Percentiles rank a stretch among this genome's conserved stretches.
Evolutionary conservation across 257 asterid species (phyloP).

Genomic region (Nicotiana obtusifolia): DNA sequence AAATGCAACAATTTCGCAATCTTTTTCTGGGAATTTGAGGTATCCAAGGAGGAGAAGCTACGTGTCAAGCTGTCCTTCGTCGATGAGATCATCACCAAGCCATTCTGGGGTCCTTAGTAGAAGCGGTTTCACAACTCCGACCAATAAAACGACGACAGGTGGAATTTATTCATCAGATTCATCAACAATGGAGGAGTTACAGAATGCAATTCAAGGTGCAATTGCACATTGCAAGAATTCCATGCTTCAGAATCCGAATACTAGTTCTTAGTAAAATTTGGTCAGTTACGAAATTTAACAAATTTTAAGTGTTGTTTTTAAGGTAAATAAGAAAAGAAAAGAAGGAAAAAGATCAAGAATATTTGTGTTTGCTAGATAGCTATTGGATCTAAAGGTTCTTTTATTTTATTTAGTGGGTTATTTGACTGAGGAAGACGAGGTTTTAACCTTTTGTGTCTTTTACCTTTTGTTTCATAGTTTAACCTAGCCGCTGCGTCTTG

Average conservation of each 20-base stretch:
- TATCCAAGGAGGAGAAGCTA: conserved; percentile 49
- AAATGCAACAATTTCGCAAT: conserved; percentile 26
- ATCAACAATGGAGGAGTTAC: conserved; percentile 87
- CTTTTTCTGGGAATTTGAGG: conserved; percentile 68
- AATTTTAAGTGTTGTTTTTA: neutral
- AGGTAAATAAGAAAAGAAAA: neutral
- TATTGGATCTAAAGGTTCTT: conserved; percentile 14
- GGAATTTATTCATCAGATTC: conserved; percentile 24
- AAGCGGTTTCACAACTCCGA: conserved; percentile 25
- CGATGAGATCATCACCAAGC: conserved; percentile 76
- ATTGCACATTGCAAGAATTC: conserved; percentile 89
- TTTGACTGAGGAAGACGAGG: conserved; percentile 17
- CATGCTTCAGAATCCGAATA: conserved; percentile 30
- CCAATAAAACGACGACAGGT: conserved; percentile 18
- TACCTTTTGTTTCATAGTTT: neutral
- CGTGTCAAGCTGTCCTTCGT: conserved; percentile 78
- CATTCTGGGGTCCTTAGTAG: conserved; percentile 45
- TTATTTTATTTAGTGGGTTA: neutral
- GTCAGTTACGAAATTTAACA: conserved; percentile 35
- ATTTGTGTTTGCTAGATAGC: conserved; percentile 8
- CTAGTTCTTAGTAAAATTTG: conserved; percentile 11
- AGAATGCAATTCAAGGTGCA: conserved; percentile 82
- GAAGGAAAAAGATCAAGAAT: neutral
- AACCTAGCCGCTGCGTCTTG: conserved; percentile 13
- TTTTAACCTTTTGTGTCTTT: conserved; percentile 4